Percentiles rank a stretch among this genome's conserved stretches.
These are phyloP conservation scores for Haplosporangium gracile DNA, from an alignment of 192 early-diverging fungal genomes.

Conservation along the genomic window DNA sequence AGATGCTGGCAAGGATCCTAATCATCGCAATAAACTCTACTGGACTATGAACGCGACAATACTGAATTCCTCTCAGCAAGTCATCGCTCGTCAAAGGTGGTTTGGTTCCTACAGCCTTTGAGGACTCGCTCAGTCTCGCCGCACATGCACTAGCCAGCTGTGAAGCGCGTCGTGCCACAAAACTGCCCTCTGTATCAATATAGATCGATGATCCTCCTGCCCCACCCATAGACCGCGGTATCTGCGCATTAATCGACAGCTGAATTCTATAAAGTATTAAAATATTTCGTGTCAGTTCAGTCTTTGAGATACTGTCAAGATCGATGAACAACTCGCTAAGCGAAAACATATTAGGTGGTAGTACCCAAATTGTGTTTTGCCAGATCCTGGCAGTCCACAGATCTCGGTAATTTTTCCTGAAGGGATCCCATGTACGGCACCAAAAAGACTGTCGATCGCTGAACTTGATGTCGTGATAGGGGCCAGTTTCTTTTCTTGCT, in stretches of 20 bases:
- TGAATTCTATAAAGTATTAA: constrained; percentile 21
- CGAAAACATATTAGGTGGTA: not conserved
- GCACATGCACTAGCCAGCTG: constrained; percentile 24
- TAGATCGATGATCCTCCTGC: constrained; percentile 41
- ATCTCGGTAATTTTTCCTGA: constrained; percentile 48
- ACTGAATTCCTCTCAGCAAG: constrained; percentile 45
- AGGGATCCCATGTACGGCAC: constrained; percentile 14
- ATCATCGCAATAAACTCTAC: constrained; percentile 50
- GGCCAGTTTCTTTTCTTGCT: constrained; percentile 18
- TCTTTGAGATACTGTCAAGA: not conserved
- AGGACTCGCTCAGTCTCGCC: not conserved
- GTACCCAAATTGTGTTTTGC: constrained; percentile 53
- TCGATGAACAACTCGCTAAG: no score
- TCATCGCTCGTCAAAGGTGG: not conserved
- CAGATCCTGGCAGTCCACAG: constrained; percentile 34
- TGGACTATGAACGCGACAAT: constrained; percentile 53
- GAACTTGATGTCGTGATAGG: constrained; percentile 38
- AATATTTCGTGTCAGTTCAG: not conserved
- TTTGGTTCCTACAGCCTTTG: not conserved
- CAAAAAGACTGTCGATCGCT: constrained; percentile 40
- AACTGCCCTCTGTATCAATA: constrained; percentile 54
- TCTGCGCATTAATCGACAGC: constrained; percentile 49
- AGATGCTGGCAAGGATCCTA: constrained; percentile 23
- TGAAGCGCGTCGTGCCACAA: constrained; percentile 35
- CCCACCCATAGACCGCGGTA: constrained; percentile 13